Conservation (phyloP, 176 grass and related monocot species). For the Dactylis glomerata region DNA sequence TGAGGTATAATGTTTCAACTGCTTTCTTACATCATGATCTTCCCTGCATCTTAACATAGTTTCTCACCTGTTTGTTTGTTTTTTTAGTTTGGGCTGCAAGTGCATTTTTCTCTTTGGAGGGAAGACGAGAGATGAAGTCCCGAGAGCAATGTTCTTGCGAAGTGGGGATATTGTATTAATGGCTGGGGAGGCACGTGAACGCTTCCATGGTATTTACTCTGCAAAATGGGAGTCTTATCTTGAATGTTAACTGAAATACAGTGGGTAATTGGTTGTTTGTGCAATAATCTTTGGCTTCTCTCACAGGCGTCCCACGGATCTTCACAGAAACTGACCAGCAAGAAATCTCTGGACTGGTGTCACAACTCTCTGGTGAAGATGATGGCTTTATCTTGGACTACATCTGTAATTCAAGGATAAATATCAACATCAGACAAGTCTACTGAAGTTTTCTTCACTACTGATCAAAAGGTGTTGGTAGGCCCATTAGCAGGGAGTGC, state of each 20-base stretch:
- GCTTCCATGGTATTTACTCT: slow-evolving; percentile 75
- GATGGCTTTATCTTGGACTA: slow-evolving; percentile 53
- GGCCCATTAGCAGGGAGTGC: neutral
- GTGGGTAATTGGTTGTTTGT: neutral
- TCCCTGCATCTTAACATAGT: neutral
- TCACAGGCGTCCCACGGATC: slow-evolving; percentile 56
- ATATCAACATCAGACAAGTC: slow-evolving; percentile 82
- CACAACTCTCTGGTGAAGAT: slow-evolving; percentile 53
- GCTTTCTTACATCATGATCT: neutral
- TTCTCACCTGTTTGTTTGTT: neutral
- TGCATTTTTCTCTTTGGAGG: slow-evolving; percentile 88
- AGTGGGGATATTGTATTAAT: slow-evolving; percentile 86
- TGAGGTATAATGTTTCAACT: slow-evolving; percentile 49
- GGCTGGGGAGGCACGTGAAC: slow-evolving; percentile 73
- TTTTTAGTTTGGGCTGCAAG: slow-evolving; percentile 73
- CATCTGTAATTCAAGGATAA: slow-evolving; percentile 79
- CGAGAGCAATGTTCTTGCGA: slow-evolving; percentile 67
- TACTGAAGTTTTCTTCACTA: slow-evolving; percentile 28
- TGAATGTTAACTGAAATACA: neutral
- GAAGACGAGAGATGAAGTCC: slow-evolving; percentile 72
- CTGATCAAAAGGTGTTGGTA: neutral
- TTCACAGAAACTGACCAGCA: slow-evolving; percentile 59
- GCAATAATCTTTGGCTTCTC: neutral
- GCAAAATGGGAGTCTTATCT: neutral
- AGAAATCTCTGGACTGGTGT: slow-evolving; percentile 46